Percentiles rank a stretch among this genome's conserved stretches.
Conservation (phyloP, 1,139 yeast species). For the Taphrina pruni region DNA sequence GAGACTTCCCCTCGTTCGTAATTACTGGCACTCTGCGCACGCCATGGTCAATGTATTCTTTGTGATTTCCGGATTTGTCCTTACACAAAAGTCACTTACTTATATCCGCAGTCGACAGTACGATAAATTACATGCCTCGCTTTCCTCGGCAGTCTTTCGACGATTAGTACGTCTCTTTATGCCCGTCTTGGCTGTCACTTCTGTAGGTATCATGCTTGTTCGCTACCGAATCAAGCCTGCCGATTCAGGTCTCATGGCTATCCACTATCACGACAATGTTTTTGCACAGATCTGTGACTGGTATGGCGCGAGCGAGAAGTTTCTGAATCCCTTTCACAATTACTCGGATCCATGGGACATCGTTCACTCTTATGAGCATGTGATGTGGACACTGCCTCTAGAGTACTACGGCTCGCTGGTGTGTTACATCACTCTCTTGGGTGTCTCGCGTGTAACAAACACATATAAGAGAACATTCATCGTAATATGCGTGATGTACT, state of each 20-base stretch:
- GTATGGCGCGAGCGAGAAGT: conserved; percentile 18
- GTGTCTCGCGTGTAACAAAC: conserved; percentile 16
- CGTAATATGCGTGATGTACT: conserved; percentile 15
- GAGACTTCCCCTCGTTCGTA: conserved; percentile 32
- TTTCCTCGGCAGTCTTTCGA: conserved; percentile 33
- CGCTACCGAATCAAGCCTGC: not conserved
- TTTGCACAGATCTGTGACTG: conserved; percentile 22
- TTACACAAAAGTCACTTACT: conserved; percentile 28
- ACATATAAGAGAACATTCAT: conserved; percentile 16
- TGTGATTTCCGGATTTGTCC: conserved; percentile 34
- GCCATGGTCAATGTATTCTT: conserved; percentile 39
- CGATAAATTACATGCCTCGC: conserved; percentile 20
- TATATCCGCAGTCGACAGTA: conserved; percentile 21
- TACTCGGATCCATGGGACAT: conserved; percentile 22
- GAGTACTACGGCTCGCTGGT: conserved; percentile 34
- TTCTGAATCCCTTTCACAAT: conserved; percentile 24
- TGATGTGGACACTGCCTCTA: conserved; percentile 36
- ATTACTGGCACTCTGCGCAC: conserved; percentile 33
- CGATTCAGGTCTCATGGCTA: not conserved
- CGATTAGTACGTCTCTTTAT: conserved; percentile 17
- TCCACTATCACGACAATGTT: not conserved
- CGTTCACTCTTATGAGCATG: conserved; percentile 29
- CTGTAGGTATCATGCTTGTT: conserved; percentile 25
- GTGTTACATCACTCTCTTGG: conserved; percentile 19
- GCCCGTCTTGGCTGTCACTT: conserved; percentile 15